These are phyloP conservation scores for Fusarium clavum DNA, from an alignment of 2,329 filamentous ascomycete genomes.

Conservation along the genomic window DNA sequence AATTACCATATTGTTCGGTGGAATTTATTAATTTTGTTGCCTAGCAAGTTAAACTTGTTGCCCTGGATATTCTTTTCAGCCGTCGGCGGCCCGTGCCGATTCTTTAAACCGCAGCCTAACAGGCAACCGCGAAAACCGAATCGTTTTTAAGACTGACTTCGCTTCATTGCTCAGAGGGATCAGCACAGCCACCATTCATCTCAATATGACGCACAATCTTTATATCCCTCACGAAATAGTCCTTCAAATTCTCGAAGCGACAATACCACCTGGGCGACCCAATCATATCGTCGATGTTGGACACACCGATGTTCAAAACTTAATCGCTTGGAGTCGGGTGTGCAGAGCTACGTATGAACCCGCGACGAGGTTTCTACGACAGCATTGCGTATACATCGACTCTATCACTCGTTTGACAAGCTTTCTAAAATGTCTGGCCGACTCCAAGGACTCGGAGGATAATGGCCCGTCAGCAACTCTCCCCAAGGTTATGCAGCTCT, in stretches of 20 bases:
- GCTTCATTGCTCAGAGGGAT: neutral
- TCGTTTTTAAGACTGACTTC: neutral
- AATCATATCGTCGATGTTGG: slow-evolving; percentile 16
- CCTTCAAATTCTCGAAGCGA: slow-evolving; percentile 21
- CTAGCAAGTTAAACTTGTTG: neutral
- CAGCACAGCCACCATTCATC: neutral
- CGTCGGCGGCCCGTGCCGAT: neutral
- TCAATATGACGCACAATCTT: neutral
- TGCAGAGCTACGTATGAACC: slow-evolving; percentile 28
- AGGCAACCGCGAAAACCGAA: slow-evolving; percentile 14
- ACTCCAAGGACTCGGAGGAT: neutral
- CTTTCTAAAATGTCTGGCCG: slow-evolving; percentile 3
- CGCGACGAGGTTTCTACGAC: slow-evolving; percentile 12
- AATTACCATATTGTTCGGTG: neutral
- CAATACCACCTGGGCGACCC: slow-evolving; percentile 11
- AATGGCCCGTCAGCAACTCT: neutral
- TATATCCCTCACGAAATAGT: slow-evolving; percentile 30
- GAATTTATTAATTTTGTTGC: slow-evolving; percentile 2
- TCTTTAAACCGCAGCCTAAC: slow-evolving; percentile 13
- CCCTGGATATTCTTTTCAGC: neutral
- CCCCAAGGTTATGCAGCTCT: neutral
- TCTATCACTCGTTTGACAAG: slow-evolving; percentile 4
- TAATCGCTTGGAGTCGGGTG: slow-evolving; percentile 27
- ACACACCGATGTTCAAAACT: slow-evolving; percentile 14
- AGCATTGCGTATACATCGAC: slow-evolving; percentile 26